A percentile compares a stretch with the other conserved stretches of the same genome.
These are phyloP conservation scores for Cercospora berteroae DNA, from an alignment of 2,329 filamentous ascomycete genomes.

Conservation along the genomic window DNA sequence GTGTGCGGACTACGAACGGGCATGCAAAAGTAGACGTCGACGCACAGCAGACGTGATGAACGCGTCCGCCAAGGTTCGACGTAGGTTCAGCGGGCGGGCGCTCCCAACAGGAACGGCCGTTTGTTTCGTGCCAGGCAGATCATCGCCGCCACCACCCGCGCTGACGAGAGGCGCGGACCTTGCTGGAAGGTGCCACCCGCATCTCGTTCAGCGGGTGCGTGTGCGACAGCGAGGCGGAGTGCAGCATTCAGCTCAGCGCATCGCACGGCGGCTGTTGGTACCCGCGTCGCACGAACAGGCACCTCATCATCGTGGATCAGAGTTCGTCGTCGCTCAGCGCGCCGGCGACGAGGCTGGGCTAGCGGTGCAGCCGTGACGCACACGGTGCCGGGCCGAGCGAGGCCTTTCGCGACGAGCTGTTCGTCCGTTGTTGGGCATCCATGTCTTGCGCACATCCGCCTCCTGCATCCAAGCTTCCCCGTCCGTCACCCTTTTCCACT, in stretches of 20 bases:
- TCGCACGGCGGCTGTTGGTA: background rate
- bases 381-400: background rate
- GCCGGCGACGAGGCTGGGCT: background rate
- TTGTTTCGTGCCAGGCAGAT: background rate
- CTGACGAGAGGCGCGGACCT: background rate
- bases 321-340: background rate
- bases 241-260: background rate
- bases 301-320: background rate
- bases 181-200: conserved; percentile 2
- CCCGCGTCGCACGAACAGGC: background rate
- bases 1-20: background rate
- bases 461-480: conserved; percentile 3
- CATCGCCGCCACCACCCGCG: conserved; percentile 2
- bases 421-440: conserved; percentile 5
- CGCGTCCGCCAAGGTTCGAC: background rate
- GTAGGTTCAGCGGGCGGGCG: background rate
- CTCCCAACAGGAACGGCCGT: background rate
- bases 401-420: background rate
- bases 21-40: background rate
- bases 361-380: background rate
- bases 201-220: background rate
- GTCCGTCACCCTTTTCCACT: background rate
- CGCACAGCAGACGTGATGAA: background rate
- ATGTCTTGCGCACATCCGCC: conserved; percentile 3
- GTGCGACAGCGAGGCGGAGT: background rate